A percentile compares a stretch with the other conserved stretches of the same genome.
phyloP scores from a whole-genome alignment of 345 rosid species.

The Citrus trifoliata region DNA sequence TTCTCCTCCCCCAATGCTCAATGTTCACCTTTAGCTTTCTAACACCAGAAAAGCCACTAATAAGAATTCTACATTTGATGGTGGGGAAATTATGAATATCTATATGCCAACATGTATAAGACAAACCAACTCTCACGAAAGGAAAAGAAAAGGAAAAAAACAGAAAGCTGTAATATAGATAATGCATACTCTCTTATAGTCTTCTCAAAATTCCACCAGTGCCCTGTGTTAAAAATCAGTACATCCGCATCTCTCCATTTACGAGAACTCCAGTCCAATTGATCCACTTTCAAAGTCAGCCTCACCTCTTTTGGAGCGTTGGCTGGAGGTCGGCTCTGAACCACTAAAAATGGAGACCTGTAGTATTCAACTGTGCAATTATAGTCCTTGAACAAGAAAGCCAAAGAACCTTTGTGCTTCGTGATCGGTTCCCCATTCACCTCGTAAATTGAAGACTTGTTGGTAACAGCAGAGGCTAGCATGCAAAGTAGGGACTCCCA shows the following conservation, averaged over 20 bases:
- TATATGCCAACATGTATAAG: background rate
- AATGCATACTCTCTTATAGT: conserved; percentile 55
- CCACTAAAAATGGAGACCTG: conserved; percentile 72
- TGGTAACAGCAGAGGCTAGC: conserved; percentile 62
- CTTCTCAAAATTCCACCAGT: conserved; percentile 90
- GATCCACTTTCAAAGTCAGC: conserved; percentile 62
- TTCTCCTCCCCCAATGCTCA: background rate
- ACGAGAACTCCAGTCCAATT: conserved; percentile 57
- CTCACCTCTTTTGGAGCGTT: conserved; percentile 52
- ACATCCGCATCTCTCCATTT: conserved; percentile 77
- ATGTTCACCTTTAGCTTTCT: background rate
- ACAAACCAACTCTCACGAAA: background rate
- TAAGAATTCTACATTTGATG: background rate
- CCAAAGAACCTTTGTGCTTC: conserved; percentile 77
- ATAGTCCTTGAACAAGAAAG: conserved; percentile 66
- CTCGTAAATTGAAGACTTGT: conserved; percentile 65
- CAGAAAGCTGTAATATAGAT: conserved; percentile 2
- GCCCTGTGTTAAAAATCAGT: conserved; percentile 77
- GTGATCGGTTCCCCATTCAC: conserved; percentile 74
- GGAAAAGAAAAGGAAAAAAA: background rate
- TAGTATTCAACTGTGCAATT: conserved; percentile 92
- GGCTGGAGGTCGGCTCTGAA: conserved; percentile 60
- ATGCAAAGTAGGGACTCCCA: conserved; percentile 94
- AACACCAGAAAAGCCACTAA: background rate
- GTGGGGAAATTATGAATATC: background rate